Evolutionary conservation across 371 early-diverging fungal genomes (phyloP).

Genomic region (Massospora cicadina): DNA sequence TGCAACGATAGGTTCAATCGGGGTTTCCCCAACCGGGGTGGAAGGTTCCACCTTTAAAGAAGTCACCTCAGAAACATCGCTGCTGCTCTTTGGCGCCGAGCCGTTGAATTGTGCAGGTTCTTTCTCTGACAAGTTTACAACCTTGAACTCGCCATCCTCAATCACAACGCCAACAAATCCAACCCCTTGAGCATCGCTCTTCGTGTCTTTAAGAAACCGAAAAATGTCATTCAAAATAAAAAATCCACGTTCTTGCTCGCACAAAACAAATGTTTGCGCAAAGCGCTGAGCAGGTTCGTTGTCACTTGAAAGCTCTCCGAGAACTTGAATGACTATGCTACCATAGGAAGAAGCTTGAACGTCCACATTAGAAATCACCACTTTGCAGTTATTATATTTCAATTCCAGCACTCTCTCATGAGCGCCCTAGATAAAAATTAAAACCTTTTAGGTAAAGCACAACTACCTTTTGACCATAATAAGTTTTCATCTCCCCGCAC

Average conservation of each 20-base stretch:
- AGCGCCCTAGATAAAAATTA: conserved; percentile 39
- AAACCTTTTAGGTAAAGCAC: background rate
- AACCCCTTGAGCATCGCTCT: background rate
- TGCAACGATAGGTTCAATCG: background rate
- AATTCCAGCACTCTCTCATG: conserved; percentile 50
- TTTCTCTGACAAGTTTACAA: background rate
- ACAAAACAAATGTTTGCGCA: conserved; percentile 85
- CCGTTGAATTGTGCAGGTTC: background rate
- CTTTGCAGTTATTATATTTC: conserved; percentile 65
- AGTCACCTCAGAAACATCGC: background rate
- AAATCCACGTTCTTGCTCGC: conserved; percentile 76
- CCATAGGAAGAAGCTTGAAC: conserved; percentile 54
- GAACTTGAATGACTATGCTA: conserved; percentile 75
- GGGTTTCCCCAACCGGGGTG: background rate
- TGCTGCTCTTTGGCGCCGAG: background rate
- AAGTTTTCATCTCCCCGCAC: conserved; percentile 38
- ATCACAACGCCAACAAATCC: background rate
- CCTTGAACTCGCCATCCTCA: background rate
- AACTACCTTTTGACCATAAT: conserved; percentile 52
- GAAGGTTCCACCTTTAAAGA: background rate
- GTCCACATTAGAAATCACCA: conserved; percentile 77
- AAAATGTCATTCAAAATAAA: conserved; percentile 90
- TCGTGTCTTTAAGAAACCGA: conserved; percentile 66
- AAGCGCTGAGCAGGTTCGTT: conserved; percentile 65
- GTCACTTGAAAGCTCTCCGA: conserved; percentile 82